Conservation (phyloP, 805 yeast species). For the Barnettozyma wickerhamii region DNA sequence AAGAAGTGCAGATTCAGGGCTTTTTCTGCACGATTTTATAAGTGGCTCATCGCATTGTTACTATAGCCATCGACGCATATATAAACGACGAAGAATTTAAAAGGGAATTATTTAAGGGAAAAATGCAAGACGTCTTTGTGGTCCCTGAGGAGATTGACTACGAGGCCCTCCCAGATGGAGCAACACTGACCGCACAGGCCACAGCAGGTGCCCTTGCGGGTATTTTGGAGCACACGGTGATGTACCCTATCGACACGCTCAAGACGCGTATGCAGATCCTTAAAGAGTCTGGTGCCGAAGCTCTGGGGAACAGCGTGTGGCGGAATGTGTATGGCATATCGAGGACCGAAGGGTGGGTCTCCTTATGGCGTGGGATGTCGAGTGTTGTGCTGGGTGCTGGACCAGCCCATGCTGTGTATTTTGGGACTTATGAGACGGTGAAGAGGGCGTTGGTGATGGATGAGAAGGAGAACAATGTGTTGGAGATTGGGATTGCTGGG, state of each 20-base stretch:
- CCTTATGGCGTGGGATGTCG: conserved; percentile 92
- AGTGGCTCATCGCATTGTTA: no score
- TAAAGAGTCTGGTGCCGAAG: conserved; percentile 7
- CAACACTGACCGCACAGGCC: conserved; percentile 76
- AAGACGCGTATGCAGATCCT: conserved; percentile 85
- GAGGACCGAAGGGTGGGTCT: conserved; percentile 78
- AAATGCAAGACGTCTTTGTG: conserved; percentile 9
- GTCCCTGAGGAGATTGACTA: conserved; percentile 62
- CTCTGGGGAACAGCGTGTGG: conserved; percentile 28
- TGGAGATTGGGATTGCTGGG: conserved; percentile 83
- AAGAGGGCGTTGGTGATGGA: conserved; percentile 31
- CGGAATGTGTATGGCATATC: conserved; percentile 67
- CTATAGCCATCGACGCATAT: no score
- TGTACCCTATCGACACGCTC: conserved; percentile 93
- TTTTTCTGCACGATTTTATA: no score
- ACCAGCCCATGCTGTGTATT: conserved; percentile 98
- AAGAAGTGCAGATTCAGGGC: no score
- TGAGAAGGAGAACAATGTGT: conserved; percentile 58
- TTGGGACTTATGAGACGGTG: conserved; percentile 82
- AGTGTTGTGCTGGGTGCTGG: conserved; percentile 95
- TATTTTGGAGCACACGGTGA: conserved; percentile 93
- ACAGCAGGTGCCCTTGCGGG: conserved; percentile 97
- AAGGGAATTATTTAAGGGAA: no score
- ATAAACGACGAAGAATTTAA: no score
- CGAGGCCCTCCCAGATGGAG: conserved; percentile 85